phyloP scores from a whole-genome alignment of 2,329 filamentous ascomycete genomes.

The Davidsoniella australis region DNA sequence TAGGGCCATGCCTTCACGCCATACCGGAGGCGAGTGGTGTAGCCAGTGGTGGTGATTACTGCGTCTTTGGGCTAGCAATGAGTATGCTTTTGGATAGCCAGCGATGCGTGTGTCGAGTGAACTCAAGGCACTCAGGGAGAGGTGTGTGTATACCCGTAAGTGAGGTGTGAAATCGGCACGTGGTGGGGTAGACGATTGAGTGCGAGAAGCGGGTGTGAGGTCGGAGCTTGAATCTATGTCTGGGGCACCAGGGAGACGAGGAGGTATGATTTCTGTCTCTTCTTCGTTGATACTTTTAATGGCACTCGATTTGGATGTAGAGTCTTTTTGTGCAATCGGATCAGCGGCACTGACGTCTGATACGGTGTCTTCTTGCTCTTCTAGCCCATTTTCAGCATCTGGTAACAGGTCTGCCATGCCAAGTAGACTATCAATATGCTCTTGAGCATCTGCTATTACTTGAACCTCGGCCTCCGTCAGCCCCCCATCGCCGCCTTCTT shows the following conservation, averaged over 20 bases:
- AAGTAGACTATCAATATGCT: too few relatives aligned
- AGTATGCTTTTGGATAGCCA: neutral
- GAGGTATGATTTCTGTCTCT: neutral
- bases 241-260: slow-evolving; percentile 10
- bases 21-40: slow-evolving; percentile 19
- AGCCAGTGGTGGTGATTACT: slow-evolving; percentile 6
- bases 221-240: slow-evolving; percentile 6
- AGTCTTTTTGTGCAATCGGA: neutral
- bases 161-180: neutral
- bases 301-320: too few relatives aligned
- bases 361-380: too few relatives aligned
- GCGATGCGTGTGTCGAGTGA: slow-evolving; percentile 1
- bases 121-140: neutral
- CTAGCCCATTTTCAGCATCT: too few relatives aligned
- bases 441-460: neutral
- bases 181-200: neutral
- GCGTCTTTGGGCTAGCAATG: slow-evolving; percentile 5
- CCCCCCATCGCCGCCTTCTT: too few relatives aligned
- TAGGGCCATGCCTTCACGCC: slow-evolving; percentile 38
- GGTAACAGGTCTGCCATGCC: too few relatives aligned
- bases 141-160: slow-evolving; percentile 8
- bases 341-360: neutral
- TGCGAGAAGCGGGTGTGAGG: too few relatives aligned
- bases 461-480: neutral
- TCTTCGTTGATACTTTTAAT: slow-evolving; percentile 7